These are phyloP conservation scores for Penicillium sp. DNA, from an alignment of 2,329 filamentous ascomycete genomes.

Conservation along the genomic window DNA sequence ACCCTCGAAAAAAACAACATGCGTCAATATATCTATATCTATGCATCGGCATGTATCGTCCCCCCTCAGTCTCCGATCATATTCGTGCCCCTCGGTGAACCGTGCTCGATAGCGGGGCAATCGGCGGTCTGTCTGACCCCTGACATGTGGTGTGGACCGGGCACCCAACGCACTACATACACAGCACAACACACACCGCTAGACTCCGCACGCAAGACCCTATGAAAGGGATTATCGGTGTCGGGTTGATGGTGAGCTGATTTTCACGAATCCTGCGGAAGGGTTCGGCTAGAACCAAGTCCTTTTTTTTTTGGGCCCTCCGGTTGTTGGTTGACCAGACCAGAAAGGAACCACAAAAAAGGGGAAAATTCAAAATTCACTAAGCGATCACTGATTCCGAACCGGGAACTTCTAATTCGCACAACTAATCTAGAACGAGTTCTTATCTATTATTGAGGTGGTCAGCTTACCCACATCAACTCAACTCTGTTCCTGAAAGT, in stretches of 20 bases:
- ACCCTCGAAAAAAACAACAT: too few species aligned
- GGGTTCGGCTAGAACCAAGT: too few species aligned
- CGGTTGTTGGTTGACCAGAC: too few species aligned
- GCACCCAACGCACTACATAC: background rate
- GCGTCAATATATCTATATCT: too few species aligned
- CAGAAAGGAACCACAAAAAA: too few species aligned
- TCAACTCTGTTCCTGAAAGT: background rate
- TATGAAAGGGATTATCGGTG: background rate
- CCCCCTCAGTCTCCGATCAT: too few species aligned
- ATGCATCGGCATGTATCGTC: too few species aligned
- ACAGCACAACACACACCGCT: constrained; percentile 2
- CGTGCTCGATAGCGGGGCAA: constrained; percentile 3
- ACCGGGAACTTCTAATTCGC: background rate
- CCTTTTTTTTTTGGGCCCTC: too few species aligned
- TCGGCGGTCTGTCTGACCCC: constrained; percentile 1
- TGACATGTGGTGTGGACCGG: constrained; percentile 1
- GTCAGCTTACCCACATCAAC: background rate
- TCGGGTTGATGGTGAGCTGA: too few species aligned
- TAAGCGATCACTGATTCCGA: background rate
- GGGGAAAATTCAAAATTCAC: too few species aligned
- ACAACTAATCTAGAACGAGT: background rate
- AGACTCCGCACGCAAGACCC: background rate
- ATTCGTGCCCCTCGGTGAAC: constrained; percentile 6
- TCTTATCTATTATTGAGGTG: background rate
- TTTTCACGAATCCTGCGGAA: too few species aligned